Evolutionary conservation across 306 rosid species (phyloP).

Genomic region (Vigna mungo): DNA sequence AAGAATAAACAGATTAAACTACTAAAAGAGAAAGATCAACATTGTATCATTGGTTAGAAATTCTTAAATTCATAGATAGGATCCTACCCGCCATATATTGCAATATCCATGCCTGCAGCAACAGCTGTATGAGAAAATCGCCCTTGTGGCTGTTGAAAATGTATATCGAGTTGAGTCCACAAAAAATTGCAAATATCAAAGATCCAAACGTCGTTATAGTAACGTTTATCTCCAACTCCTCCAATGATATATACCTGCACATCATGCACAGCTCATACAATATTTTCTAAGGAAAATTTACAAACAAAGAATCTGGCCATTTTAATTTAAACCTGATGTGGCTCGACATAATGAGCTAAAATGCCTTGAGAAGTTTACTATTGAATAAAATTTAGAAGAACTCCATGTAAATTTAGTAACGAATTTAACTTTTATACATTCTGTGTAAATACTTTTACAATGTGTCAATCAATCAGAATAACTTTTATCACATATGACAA

Average conservation of each 20-base stretch:
- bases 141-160: slow-evolving; percentile 78
- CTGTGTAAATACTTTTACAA: background rate
- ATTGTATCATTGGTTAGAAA: background rate
- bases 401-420: background rate
- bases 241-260: slow-evolving; percentile 75
- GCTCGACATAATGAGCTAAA: background rate
- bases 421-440: background rate
- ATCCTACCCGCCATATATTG: slow-evolving; percentile 76
- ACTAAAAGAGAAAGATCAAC: background rate
- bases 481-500: too few relatives aligned
- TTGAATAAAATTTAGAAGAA: background rate
- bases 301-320: background rate
- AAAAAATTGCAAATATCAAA: slow-evolving; percentile 70
- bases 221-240: slow-evolving; percentile 84
- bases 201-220: slow-evolving; percentile 82
- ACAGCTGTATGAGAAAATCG: slow-evolving; percentile 88
- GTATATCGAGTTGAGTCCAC: slow-evolving; percentile 68
- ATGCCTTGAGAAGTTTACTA: background rate
- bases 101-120: slow-evolving; percentile 66
- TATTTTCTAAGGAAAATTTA: background rate
- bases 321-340: background rate
- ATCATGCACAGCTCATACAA: slow-evolving; percentile 13
- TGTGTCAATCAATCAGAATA: background rate
- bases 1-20: background rate
- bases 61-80: background rate